These are phyloP conservation scores for Penicillium pulvis DNA, from an alignment of 495 filamentous ascomycete species.

Conservation along the genomic window DNA sequence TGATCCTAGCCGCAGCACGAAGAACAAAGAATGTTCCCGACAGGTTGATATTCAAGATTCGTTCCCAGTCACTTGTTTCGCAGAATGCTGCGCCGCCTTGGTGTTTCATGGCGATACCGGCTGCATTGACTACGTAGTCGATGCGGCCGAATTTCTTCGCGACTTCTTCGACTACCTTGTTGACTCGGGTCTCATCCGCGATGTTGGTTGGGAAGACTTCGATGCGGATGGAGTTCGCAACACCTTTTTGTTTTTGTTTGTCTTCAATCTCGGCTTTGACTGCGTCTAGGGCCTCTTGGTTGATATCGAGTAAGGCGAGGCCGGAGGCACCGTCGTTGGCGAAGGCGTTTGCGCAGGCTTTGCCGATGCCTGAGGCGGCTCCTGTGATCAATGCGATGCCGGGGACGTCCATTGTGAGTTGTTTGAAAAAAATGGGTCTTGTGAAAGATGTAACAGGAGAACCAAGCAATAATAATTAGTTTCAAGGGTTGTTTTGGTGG, in stretches of 20 bases:
- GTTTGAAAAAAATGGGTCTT: neutral
- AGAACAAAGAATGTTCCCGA: slow-evolving; percentile 43
- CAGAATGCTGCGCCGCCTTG: slow-evolving; percentile 33
- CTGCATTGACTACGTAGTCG: slow-evolving; percentile 48
- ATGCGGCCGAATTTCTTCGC: slow-evolving; percentile 38
- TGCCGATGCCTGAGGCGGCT: slow-evolving; percentile 26
- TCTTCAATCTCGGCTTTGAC: slow-evolving; percentile 24
- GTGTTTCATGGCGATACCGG: slow-evolving; percentile 41
- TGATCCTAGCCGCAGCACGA: slow-evolving; percentile 40
- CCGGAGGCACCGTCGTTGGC: slow-evolving; percentile 24
- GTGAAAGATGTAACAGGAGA: neutral
- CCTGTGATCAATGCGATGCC: slow-evolving; percentile 30
- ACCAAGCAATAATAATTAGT: neutral
- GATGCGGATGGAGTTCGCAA: slow-evolving; percentile 8
- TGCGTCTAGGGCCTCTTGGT: slow-evolving; percentile 16
- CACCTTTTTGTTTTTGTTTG: slow-evolving; percentile 1
- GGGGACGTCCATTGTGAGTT: slow-evolving; percentile 21
- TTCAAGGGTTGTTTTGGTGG: neutral
- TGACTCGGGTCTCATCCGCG: slow-evolving; percentile 33
- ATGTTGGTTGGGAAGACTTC: slow-evolving; percentile 33
- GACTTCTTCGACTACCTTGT: slow-evolving; percentile 27
- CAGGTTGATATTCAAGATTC: slow-evolving; percentile 45
- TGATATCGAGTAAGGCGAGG: slow-evolving; percentile 22
- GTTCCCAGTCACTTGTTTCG: slow-evolving; percentile 37
- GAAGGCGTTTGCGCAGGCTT: slow-evolving; percentile 22